Evolutionary conservation across 257 asterid species (phyloP).

Genomic region (Solanum infundibuliforme): DNA sequence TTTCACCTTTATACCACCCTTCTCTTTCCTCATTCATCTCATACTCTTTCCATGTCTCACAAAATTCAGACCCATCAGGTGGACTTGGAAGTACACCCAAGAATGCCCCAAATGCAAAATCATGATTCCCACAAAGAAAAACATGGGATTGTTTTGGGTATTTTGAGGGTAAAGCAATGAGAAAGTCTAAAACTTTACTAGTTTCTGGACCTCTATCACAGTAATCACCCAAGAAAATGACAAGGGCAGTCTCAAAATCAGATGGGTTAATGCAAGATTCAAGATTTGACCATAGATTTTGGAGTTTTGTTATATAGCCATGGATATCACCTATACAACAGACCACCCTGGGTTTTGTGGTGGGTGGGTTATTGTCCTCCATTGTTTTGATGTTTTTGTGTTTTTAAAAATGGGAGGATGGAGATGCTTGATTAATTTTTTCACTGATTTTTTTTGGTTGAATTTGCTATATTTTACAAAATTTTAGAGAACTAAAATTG

Average conservation of each 20-base stretch:
- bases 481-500: not conserved
- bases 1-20: constrained; percentile 78
- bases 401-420: not conserved
- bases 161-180: constrained; percentile 53
- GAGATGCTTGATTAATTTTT: not conserved
- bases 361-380: not conserved
- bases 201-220: constrained; percentile 85
- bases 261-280: constrained; percentile 39
- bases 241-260: constrained; percentile 56
- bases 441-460: not conserved
- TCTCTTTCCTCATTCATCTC: constrained; percentile 74
- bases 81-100: constrained; percentile 71
- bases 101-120: constrained; percentile 77
- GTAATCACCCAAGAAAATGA: constrained; percentile 88
- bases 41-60: constrained; percentile 82
- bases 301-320: constrained; percentile 62
- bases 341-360: constrained; percentile 35
- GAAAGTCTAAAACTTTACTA: constrained; percentile 51
- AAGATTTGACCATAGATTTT: constrained; percentile 70
- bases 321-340: constrained; percentile 84
- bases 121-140: constrained; percentile 88
- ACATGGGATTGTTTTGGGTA: constrained; percentile 83
- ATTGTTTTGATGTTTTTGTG: not conserved
- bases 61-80: constrained; percentile 56
- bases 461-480: not conserved